Conservation (phyloP, 1,284 basidiomycete species). For the Phellinidium pouzarii region DNA sequence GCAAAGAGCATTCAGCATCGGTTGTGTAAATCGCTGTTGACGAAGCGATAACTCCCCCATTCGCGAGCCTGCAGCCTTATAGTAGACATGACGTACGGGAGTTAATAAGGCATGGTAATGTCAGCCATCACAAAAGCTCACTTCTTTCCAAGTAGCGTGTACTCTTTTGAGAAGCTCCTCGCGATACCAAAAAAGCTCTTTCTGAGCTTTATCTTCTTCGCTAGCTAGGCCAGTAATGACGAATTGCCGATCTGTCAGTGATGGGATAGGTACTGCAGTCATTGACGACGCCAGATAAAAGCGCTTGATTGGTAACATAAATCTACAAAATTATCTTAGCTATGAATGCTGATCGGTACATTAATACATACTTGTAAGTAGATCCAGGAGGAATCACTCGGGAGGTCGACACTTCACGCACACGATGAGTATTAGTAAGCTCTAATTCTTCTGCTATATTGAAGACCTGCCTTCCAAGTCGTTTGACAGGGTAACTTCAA, state of each 20-base stretch:
- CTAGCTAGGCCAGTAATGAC: constrained; percentile 66
- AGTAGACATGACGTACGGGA: background rate
- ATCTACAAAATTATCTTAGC: constrained; percentile 35
- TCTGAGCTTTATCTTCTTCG: constrained; percentile 53
- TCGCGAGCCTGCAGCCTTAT: constrained; percentile 68
- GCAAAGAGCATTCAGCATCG: constrained; percentile 71
- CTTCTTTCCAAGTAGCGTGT: constrained; percentile 78
- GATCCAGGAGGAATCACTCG: constrained; percentile 16
- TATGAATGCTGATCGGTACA: constrained; percentile 8
- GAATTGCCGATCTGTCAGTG: constrained; percentile 85
- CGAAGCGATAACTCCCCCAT: constrained; percentile 71
- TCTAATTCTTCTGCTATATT: background rate
- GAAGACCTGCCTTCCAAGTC: constrained; percentile 46
- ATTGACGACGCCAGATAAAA: constrained; percentile 54
- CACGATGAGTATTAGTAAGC: constrained; percentile 4
- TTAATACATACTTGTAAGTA: constrained; percentile 13
- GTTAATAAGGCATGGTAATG: background rate
- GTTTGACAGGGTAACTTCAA: constrained; percentile 76
- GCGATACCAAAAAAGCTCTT: constrained; percentile 90
- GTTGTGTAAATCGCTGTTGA: constrained; percentile 64
- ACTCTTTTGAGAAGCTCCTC: constrained; percentile 74
- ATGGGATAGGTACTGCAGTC: constrained; percentile 68
- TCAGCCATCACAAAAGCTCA: constrained; percentile 27
- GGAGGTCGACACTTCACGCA: constrained; percentile 16
- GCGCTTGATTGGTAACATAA: constrained; percentile 75